Evolutionary conservation across 2,329 filamentous ascomycete species (phyloP), one percentile per base, ranked within the genome.

Genomic region (Stachybotrys chartarum): DNA sequence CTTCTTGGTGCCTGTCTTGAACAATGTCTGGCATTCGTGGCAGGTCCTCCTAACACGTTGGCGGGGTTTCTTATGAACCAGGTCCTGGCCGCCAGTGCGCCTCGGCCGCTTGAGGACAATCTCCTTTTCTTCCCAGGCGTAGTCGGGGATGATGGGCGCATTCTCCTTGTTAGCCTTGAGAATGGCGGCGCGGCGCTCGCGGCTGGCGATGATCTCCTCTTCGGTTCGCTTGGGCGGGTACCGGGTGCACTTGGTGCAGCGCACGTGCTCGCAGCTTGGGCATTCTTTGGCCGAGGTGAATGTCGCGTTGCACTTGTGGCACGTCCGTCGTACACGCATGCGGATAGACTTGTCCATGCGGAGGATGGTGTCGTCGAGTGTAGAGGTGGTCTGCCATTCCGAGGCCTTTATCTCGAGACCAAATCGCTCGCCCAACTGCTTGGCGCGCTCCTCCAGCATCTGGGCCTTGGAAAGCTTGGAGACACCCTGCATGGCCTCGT

Each of bases 191-290:
- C 77, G 76, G 62, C 70, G 75, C 66, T 78, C 76, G 53, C 80
- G 77, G 66, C 76, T 78, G 61, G 77, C 78, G 57, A 78, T 70
- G 61, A 75, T 75, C 65, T 83, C 77, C 58, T 76, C 76, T 61
- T 83, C 79, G 63, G 75, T 79, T 61, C 82, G 84, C 73, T 85
- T 85, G 54, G 81, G 76, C 39, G 91, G 91, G 64, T 87, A 83
- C 55, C 90, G 84, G 31, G 84, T 82, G 69, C 92, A 97, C 65
- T 88, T 85, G 66, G 83, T 87, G 81, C 92, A 97, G 61, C 90
- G 84, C 50, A 78, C 77, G 72, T 97, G 92, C 62, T 88, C 80
- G 75, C 92, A 97, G 61, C 82, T 83, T 60, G 79, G 71, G 72
- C 92, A 96, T 57, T 87, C 78, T 72, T 87, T 91, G 64, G 86